Percentiles rank a stretch among this genome's conserved stretches.
Conservation (phyloP, 306 rosid genomes). For the Inga oerstediana region DNA sequence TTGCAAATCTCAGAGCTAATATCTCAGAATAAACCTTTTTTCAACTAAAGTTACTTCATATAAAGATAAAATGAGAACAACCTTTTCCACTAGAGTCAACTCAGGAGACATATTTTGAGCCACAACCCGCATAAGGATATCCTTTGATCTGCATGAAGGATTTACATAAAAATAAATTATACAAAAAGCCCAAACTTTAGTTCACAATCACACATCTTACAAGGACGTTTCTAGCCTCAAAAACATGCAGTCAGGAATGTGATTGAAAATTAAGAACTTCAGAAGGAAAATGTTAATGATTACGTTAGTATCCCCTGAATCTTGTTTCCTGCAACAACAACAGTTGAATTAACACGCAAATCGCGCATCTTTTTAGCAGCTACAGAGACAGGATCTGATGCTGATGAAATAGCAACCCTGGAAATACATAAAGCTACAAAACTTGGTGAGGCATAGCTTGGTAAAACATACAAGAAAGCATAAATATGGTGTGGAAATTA, state of each 20-base stretch:
- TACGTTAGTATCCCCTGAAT: conserved; percentile 94
- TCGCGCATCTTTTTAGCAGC: conserved; percentile 94
- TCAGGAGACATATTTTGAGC: conserved; percentile 89
- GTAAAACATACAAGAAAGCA: conserved; percentile 29
- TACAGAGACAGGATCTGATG: conserved; percentile 77
- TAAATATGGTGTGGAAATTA: conserved; percentile 43
- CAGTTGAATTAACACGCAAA: conserved; percentile 71
- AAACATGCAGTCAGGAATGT: conserved; percentile 7
- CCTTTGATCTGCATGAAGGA: conserved; percentile 77
- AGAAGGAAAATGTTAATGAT: conserved; percentile 9
- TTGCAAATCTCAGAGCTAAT: conserved; percentile 25
- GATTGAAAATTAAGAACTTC: conserved; percentile 23
- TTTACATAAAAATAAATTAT: conserved; percentile 33
- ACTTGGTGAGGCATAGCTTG: conserved; percentile 41
- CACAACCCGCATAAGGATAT: conserved; percentile 91
- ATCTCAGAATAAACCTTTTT: conserved; percentile 48
- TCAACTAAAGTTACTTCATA: conserved; percentile 41
- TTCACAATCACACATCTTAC: conserved; percentile 11
- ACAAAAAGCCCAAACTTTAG: conserved; percentile 27
- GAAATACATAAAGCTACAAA: conserved; percentile 55
- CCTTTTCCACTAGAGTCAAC: conserved; percentile 77
- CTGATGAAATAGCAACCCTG: conserved; percentile 85
- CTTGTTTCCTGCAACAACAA: conserved; percentile 65
- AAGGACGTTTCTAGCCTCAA: conserved; percentile 19
- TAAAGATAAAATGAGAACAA: conserved; percentile 31